A percentile compares a stretch with the other conserved stretches of the same genome.
Evolutionary conservation across 1,284 basidiomycete genomes (phyloP).

Genomic region (Schizophyllum amplum): DNA sequence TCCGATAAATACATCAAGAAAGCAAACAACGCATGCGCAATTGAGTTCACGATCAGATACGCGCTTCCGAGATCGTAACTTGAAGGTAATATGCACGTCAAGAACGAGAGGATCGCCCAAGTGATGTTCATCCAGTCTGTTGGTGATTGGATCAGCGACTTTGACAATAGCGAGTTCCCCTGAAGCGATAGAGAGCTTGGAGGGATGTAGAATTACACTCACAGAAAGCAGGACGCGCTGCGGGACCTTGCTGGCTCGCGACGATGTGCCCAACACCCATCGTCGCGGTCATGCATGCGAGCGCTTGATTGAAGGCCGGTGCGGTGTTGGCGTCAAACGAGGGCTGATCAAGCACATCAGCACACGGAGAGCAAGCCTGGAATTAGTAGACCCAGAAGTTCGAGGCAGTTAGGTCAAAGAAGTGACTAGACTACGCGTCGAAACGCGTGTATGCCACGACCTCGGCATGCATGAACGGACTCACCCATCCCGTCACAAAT

Average conservation of each 20-base stretch:
- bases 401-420: no score
- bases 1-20: not conserved
- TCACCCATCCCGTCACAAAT: conserved; percentile 14
- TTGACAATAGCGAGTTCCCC: not conserved
- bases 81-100: conserved; percentile 16
- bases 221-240: conserved; percentile 15
- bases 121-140: conserved; percentile 20
- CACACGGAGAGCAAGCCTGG: not conserved
- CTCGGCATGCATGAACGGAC: not conserved
- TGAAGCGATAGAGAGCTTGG: not conserved
- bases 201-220: conserved; percentile 1
- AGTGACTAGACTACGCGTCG: no score
- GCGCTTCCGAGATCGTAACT: conserved; percentile 17
- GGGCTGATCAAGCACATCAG: conserved; percentile 12
- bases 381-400: no score
- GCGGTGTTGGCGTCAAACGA: conserved; percentile 17
- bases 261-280: conserved; percentile 21
- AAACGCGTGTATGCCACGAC: not conserved
- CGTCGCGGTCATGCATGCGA: conserved; percentile 23
- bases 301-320: conserved; percentile 23
- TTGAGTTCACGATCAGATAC: conserved; percentile 16
- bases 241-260: conserved; percentile 14
- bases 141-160: not conserved
- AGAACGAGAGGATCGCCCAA: conserved; percentile 17
- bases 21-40: conserved; percentile 15